These are phyloP conservation scores for Talaromyces marneffei DNA, from an alignment of 2,329 filamentous ascomycete genomes.

Conservation along the genomic window DNA sequence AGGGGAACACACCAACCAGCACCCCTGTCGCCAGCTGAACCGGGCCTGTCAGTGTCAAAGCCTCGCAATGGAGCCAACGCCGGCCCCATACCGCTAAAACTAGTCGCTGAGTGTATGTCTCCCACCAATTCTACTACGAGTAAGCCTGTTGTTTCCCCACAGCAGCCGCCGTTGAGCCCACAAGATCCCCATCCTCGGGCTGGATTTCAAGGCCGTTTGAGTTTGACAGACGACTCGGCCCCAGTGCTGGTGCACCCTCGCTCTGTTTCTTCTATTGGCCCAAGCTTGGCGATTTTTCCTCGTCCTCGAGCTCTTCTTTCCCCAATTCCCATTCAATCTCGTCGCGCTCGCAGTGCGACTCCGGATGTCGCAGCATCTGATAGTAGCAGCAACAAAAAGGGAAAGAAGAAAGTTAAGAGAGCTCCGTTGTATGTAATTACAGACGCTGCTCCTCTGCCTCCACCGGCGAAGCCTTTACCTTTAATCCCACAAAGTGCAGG, in stretches of 20 bases:
- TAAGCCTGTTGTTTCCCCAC: constrained; percentile 6
- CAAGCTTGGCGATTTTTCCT: background rate
- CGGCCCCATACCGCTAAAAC: constrained; percentile 16
- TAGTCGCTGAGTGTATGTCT: constrained; percentile 26
- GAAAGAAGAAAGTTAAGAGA: constrained; percentile 7
- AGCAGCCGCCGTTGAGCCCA: constrained; percentile 15
- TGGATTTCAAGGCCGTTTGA: background rate
- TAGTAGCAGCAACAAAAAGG: background rate
- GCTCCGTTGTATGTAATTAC: constrained; percentile 20
- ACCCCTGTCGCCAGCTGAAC: background rate
- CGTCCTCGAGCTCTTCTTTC: constrained; percentile 12
- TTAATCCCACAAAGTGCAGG: constrained; percentile 23
- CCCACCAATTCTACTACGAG: constrained; percentile 25
- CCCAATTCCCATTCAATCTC: constrained; percentile 12
- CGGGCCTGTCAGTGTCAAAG: background rate
- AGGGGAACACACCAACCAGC: background rate
- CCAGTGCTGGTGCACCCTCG: background rate
- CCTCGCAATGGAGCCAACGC: constrained; percentile 3
- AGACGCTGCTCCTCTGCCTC: constrained; percentile 29
- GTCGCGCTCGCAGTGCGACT: constrained; percentile 13
- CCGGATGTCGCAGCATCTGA: constrained; percentile 8
- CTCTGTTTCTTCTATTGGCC: background rate
- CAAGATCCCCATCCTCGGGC: background rate
- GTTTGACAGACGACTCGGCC: background rate
- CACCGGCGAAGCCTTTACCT: constrained; percentile 31